Base-by-base conservation (phyloP, 495 filamentous ascomycete genomes). In the Daldinia loculata region DNA sequence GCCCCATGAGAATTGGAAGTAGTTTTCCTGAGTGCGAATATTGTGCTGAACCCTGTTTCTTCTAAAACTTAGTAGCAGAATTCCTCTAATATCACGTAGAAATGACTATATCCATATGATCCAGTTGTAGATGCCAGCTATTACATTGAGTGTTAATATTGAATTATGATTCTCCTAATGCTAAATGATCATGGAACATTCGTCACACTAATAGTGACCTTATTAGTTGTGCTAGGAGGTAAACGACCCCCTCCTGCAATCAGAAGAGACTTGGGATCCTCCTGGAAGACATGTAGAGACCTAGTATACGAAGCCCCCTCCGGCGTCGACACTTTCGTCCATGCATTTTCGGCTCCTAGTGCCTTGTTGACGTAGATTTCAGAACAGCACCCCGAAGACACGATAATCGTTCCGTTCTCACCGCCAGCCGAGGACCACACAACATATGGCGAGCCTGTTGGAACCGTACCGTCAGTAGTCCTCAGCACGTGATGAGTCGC, bases 311-410 rank as follows among this genome's bases (percentile, higher is more conserved):
- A 81, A 9, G 66, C 71, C 0, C 74, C 72, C 67, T 87, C 83
- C 0, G 83, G 83, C 0, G 84, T 86, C 6, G 75, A 53, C 17
- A 75, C 58, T 19, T 63, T 84, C 39, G 81, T 83, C 90, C 90
- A 91, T 11, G 83, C 75, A 26, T 80, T 82, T 3, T 75, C 72
- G 41, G 84, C 81, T 8, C 88, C 89, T 4, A 90, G 79, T 6
- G 77, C 80, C 38, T 80, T 76, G 69, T 91, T 92, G 24, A 87
- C 72, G 57, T 88, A 92, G 3, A 92, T 67, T 22, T 85, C 77
- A n/a, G 77, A 76, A 36, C 81, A 71, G 7, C 80, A 84, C 0
- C 84, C 84, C 6, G 80, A 79, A 66, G 85, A 89, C 30, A 87
- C 87, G 12, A 90, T 80, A 56, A 88, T 83, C 0, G 87, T 88